These are phyloP conservation scores for Rutstroemia sp. DNA, from an alignment of 2,329 filamentous ascomycete genomes.

Conservation along the genomic window DNA sequence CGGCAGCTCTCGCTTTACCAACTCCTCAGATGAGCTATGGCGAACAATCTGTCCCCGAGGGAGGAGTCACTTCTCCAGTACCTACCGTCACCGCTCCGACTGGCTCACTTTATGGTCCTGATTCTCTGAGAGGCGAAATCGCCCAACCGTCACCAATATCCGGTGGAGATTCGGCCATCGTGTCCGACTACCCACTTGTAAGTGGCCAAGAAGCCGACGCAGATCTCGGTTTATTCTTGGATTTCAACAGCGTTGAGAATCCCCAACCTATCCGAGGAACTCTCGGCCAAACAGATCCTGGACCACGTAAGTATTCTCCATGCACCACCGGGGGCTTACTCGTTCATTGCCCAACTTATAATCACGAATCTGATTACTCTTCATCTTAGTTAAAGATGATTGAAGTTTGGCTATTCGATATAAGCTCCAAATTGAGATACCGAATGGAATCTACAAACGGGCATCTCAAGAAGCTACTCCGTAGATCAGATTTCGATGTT, in stretches of 20 bases:
- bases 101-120: slow-evolving; percentile 36
- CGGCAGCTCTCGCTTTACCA: slow-evolving; percentile 8
- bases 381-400: too few species aligned
- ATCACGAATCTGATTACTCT: not conserved
- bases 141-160: slow-evolving; percentile 33
- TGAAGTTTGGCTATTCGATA: too few species aligned
- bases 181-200: slow-evolving; percentile 36
- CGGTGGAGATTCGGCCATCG: slow-evolving; percentile 33
- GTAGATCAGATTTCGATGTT: not conserved
- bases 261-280: slow-evolving; percentile 48
- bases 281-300: slow-evolving; percentile 41
- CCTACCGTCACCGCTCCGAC: slow-evolving; percentile 32
- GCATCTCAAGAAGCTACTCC: not conserved
- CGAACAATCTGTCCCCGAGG: slow-evolving; percentile 37
- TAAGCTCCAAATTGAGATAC: too few species aligned
- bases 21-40: slow-evolving; percentile 33
- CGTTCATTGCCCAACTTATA: too few species aligned
- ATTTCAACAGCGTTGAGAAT: slow-evolving; percentile 43
- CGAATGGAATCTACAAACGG: too few species aligned
- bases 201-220: slow-evolving; percentile 43
- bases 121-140: slow-evolving; percentile 35
- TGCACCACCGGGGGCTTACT: too few species aligned
- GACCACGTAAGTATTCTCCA: slow-evolving; percentile 30
- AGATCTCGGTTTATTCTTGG: slow-evolving; percentile 43
- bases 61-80: slow-evolving; percentile 33